Evolutionary conservation across 2,329 filamentous ascomycete genomes (phyloP).

Genomic region (Pseudomassariella vexata): DNA sequence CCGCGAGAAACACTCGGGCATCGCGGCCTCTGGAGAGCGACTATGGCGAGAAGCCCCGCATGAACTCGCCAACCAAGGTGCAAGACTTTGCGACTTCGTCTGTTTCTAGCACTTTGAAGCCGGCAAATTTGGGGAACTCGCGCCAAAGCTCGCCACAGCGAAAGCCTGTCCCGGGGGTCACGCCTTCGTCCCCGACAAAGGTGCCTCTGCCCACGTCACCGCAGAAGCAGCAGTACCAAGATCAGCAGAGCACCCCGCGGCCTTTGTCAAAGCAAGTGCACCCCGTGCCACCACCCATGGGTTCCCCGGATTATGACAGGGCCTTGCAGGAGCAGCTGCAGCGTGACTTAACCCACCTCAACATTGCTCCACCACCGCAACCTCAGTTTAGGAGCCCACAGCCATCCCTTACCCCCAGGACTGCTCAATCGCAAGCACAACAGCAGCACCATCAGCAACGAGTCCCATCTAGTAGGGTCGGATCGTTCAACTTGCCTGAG

Average conservation of each 20-base stretch:
- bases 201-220: constrained; percentile 57
- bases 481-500: constrained; percentile 41
- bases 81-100: constrained; percentile 36
- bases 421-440: constrained; percentile 28
- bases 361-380: constrained; percentile 32
- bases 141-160: constrained; percentile 56
- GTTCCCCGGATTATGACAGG: constrained; percentile 55
- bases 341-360: constrained; percentile 54
- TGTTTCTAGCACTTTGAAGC: constrained; percentile 51
- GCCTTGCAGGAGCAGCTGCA: constrained; percentile 58
- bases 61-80: constrained; percentile 46
- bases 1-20: constrained; percentile 70
- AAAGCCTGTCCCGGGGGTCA: constrained; percentile 39
- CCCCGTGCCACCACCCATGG: constrained; percentile 37
- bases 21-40: constrained; percentile 47
- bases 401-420: constrained; percentile 17
- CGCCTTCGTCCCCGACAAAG: constrained; percentile 49
- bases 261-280: constrained; percentile 40
- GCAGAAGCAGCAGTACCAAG: constrained; percentile 33
- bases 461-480: constrained; percentile 31
- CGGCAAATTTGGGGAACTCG: constrained; percentile 36
- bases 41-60: constrained; percentile 46
- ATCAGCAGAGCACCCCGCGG: constrained; percentile 40
- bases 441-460: constrained; percentile 20
- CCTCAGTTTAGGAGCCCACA: constrained; percentile 14